These are phyloP conservation scores for Nematocida minor DNA, from an alignment of 371 early-diverging fungal genomes.

Conservation along the genomic window DNA sequence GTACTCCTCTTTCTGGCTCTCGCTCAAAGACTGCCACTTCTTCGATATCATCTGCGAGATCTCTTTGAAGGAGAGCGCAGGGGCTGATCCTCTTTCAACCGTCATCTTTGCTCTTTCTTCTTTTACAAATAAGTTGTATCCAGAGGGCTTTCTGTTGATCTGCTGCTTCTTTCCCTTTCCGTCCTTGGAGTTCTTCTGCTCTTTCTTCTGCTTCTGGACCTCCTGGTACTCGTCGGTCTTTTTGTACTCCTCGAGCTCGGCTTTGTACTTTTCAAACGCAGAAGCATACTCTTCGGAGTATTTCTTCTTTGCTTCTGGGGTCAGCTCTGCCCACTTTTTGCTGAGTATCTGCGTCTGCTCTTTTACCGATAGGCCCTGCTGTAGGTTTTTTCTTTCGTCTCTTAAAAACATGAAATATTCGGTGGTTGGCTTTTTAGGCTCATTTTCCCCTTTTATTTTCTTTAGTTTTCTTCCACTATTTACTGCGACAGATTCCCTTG, in stretches of 20 bases:
- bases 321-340: constrained; percentile 41
- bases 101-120: constrained; percentile 46
- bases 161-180: not conserved
- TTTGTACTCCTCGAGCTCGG: constrained; percentile 58
- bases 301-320: constrained; percentile 53
- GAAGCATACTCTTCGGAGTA: constrained; percentile 51
- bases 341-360: constrained; percentile 40
- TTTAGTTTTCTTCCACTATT: constrained; percentile 51
- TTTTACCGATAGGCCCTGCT: constrained; percentile 56
- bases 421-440: constrained; percentile 63
- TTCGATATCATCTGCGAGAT: constrained; percentile 52
- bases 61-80: constrained; percentile 49
- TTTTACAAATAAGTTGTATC: constrained; percentile 56
- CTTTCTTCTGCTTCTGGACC: constrained; percentile 32
- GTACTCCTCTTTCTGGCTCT: constrained; percentile 49
- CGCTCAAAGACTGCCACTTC: constrained; percentile 52
- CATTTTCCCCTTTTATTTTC: constrained; percentile 62
- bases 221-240: constrained; percentile 59
- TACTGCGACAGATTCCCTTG: constrained; percentile 11
- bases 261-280: constrained; percentile 53
- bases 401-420: constrained; percentile 61
- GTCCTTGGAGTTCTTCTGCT: not conserved
- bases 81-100: constrained; percentile 47
- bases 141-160: constrained; percentile 34
- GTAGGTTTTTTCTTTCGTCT: constrained; percentile 51